Percentiles rank a stretch among this genome's conserved stretches.
Conservation (phyloP, 805 yeast species). For the Cyberlindnera euphorbiiphila region DNA sequence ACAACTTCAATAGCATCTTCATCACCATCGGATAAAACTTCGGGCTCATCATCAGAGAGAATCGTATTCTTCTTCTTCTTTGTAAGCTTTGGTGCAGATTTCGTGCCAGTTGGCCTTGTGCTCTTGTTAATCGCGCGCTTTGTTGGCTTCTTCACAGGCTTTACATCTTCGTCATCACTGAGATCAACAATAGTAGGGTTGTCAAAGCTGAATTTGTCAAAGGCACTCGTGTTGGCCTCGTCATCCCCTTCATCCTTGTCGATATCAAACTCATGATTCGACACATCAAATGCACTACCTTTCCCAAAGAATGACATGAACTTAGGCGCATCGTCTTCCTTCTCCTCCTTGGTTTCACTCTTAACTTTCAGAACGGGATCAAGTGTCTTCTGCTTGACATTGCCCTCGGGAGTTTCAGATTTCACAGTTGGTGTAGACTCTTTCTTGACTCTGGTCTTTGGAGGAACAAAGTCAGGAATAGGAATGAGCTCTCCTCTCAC, state of each 20-base stretch:
- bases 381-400: background rate
- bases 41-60: constrained; percentile 18
- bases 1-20: constrained; percentile 5
- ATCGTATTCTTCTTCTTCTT: constrained; percentile 11
- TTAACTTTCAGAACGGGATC: constrained; percentile 8
- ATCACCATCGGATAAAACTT: constrained; percentile 6
- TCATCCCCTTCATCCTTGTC: constrained; percentile 9
- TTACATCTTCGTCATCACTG: constrained; percentile 11
- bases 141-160: constrained; percentile 5
- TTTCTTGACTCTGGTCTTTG: constrained; percentile 22
- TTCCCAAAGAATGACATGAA: constrained; percentile 36
- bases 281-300: constrained; percentile 30
- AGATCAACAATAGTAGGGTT: constrained; percentile 2
- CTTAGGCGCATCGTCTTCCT: constrained; percentile 21
- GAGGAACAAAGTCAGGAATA: constrained; percentile 26
- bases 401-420: constrained; percentile 1
- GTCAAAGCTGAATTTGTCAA: constrained; percentile 2
- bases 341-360: constrained; percentile 19
- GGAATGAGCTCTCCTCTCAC: constrained; percentile 23
- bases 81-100: constrained; percentile 9
- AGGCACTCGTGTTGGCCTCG: too few species aligned
- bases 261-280: too few species aligned
- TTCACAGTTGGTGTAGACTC: constrained; percentile 15
- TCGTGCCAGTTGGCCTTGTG: constrained; percentile 6
- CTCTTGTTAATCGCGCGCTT: constrained; percentile 17